phyloP scores from a whole-genome alignment of 441 rosid species.

The Sinapis alba region DNA sequence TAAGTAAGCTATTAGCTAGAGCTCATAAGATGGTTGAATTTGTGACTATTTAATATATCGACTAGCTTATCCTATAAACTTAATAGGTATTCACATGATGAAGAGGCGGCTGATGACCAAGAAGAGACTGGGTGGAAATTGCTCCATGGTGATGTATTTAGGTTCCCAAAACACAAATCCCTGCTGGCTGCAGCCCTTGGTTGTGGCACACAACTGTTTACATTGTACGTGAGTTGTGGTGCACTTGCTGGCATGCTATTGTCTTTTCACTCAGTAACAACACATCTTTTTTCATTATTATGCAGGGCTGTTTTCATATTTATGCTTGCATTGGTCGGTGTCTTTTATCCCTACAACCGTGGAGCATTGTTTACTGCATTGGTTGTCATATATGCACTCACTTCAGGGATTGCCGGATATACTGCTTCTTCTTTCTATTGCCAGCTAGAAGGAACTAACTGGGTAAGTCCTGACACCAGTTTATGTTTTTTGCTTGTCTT shows the following conservation, averaged over 20 bases:
- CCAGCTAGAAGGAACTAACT: slow-evolving; percentile 3
- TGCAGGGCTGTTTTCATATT: neutral
- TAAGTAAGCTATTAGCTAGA: neutral
- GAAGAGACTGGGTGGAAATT: neutral
- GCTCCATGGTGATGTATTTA: slow-evolving; percentile 1
- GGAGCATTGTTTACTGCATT: slow-evolving; percentile 3
- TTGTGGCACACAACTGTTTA: slow-evolving; percentile 1
- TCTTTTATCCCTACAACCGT: slow-evolving; percentile 1
- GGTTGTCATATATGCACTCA: slow-evolving; percentile 2
- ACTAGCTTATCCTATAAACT: neutral
- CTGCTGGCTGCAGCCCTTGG: slow-evolving; percentile 1
- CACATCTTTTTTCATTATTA: neutral
- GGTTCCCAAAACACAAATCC: slow-evolving; percentile 1
- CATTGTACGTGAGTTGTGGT: neutral
- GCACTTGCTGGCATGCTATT: neutral
- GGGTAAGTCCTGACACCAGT: neutral
- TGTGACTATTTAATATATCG: neutral
- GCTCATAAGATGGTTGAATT: neutral
- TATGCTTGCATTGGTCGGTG: neutral
- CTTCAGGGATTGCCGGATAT: slow-evolving; percentile 4
- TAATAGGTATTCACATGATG: slow-evolving; percentile 2
- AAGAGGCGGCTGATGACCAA: neutral
- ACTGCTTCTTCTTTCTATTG: slow-evolving; percentile 1
- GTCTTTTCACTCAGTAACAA: neutral
- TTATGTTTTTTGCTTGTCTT: neutral